Evolutionary conservation across 805 yeast species (phyloP).

Genomic region (Candida oleophila): DNA sequence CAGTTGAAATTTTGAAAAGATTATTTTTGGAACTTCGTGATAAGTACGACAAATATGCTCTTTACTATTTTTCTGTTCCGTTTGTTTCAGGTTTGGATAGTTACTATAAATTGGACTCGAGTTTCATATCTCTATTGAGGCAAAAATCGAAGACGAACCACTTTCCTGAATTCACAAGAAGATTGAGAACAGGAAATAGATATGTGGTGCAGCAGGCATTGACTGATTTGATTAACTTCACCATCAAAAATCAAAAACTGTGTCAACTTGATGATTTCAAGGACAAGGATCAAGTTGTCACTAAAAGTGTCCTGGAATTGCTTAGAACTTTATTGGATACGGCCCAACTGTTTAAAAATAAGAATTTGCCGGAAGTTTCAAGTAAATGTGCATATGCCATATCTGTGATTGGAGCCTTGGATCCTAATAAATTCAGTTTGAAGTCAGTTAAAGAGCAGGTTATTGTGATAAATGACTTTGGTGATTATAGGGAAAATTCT

Average conservation of each 20-base stretch:
- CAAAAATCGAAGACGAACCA: slow-evolving; percentile 32
- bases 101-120: slow-evolving; percentile 18
- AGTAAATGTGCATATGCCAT: slow-evolving; percentile 65
- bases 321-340: slow-evolving; percentile 55
- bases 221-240: slow-evolving; percentile 56
- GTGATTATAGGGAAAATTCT: slow-evolving; percentile 58
- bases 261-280: slow-evolving; percentile 44
- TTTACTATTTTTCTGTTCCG: slow-evolving; percentile 55
- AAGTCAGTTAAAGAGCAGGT: slow-evolving; percentile 41
- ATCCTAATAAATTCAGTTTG: slow-evolving; percentile 54
- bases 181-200: slow-evolving; percentile 61
- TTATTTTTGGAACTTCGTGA: slow-evolving; percentile 30
- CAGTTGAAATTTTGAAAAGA: slow-evolving; percentile 48
- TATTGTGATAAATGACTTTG: slow-evolving; percentile 61
- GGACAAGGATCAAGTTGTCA: slow-evolving; percentile 27
- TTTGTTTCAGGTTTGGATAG: slow-evolving; percentile 37
- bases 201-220: slow-evolving; percentile 74
- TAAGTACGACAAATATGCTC: slow-evolving; percentile 42
- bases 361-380: slow-evolving; percentile 47
- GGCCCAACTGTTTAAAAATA: slow-evolving; percentile 54
- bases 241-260: slow-evolving; percentile 49
- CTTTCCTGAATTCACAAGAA: slow-evolving; percentile 51
- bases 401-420: slow-evolving; percentile 76
- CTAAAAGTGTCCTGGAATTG: slow-evolving; percentile 40
- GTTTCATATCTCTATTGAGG: slow-evolving; percentile 28